Evolutionary conservation across 2,329 filamentous ascomycete species (phyloP).

Genomic region (Cordyceps militaris): DNA sequence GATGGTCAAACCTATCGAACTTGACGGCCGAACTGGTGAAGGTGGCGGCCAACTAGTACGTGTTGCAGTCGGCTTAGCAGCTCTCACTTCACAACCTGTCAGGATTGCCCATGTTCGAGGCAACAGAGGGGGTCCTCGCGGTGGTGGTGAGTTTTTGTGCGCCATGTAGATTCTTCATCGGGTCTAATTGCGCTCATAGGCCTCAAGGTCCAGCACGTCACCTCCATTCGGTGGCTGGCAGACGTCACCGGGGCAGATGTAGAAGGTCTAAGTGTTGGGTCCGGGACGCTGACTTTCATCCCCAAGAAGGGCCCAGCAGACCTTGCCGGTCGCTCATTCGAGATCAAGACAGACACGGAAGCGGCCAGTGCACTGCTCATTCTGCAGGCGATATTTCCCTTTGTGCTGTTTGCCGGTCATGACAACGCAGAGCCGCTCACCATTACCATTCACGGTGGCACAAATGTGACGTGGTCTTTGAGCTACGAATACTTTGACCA

Average conservation of each 20-base stretch:
- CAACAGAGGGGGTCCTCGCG: slow-evolving; percentile 34
- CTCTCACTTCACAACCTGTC: slow-evolving; percentile 47
- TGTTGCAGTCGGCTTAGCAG: slow-evolving; percentile 48
- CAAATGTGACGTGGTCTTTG: slow-evolving; percentile 49
- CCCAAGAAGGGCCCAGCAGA: slow-evolving; percentile 34
- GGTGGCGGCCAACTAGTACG: slow-evolving; percentile 56
- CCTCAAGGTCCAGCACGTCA: slow-evolving; percentile 54
- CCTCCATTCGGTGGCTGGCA: slow-evolving; percentile 48
- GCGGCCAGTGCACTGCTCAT: slow-evolving; percentile 51
- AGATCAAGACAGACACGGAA: slow-evolving; percentile 40
- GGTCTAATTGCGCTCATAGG: slow-evolving; percentile 29
- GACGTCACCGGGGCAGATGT: slow-evolving; percentile 44
- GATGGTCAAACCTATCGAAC: slow-evolving; percentile 32
- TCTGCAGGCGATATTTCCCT: slow-evolving; percentile 54
- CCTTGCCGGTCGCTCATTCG: slow-evolving; percentile 36
- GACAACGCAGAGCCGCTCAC: slow-evolving; percentile 36
- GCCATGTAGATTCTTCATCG: not conserved
- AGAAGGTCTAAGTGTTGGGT: slow-evolving; percentile 44
- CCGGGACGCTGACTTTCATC: slow-evolving; percentile 40
- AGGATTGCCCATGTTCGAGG: slow-evolving; percentile 49
- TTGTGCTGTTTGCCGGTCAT: slow-evolving; percentile 47
- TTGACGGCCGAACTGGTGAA: slow-evolving; percentile 53
- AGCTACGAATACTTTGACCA: slow-evolving; percentile 59
- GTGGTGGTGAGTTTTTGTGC: slow-evolving; percentile 22
- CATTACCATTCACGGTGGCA: slow-evolving; percentile 49